phyloP scores from a whole-genome alignment of 768 basidiomycete species.

The Candolleomyces eurysporus region DNA sequence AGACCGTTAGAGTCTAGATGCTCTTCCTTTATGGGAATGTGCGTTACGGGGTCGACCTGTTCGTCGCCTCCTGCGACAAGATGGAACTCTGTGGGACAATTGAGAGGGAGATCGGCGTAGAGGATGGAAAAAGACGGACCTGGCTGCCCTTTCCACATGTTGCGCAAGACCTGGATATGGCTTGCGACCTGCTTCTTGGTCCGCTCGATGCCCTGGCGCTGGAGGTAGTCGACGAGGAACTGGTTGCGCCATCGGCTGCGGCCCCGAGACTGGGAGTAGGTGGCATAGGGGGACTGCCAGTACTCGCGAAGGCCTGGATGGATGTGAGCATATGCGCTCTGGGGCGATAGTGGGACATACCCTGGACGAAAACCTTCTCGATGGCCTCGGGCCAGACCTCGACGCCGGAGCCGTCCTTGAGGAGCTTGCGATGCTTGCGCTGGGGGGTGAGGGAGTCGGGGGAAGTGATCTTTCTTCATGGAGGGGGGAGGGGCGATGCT shows the following conservation, averaged over 20 bases:
- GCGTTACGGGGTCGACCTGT: constrained; percentile 49
- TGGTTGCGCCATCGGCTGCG: constrained; percentile 83
- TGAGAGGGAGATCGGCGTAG: constrained; percentile 7
- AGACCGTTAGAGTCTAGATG: constrained; percentile 42
- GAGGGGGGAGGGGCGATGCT: constrained; percentile 19
- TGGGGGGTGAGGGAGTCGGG: constrained; percentile 61
- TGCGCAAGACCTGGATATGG: constrained; percentile 80
- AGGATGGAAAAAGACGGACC: constrained; percentile 37
- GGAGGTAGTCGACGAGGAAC: constrained; percentile 79
- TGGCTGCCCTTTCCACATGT: constrained; percentile 86
- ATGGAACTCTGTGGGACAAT: constrained; percentile 50
- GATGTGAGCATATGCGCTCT: constrained; percentile 4
- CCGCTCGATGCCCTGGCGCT: constrained; percentile 64
- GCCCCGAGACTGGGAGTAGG: constrained; percentile 67
- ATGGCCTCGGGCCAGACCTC: constrained; percentile 84
- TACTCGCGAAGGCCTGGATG: constrained; percentile 67
- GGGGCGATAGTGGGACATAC: constrained; percentile 28
- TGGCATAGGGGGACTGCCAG: constrained; percentile 80
- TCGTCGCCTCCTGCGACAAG: constrained; percentile 83
- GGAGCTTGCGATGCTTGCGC: constrained; percentile 79
- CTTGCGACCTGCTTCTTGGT: constrained; percentile 90
- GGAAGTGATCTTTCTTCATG: constrained; percentile 30
- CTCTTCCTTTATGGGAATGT: constrained; percentile 56
- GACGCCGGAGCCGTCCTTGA: constrained; percentile 73
- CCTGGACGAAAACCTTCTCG: constrained; percentile 76